Percentiles rank a stretch among this genome's conserved stretches.
Evolutionary conservation across 257 asterid species (phyloP).

Genomic region (Mitragyna speciosa): DNA sequence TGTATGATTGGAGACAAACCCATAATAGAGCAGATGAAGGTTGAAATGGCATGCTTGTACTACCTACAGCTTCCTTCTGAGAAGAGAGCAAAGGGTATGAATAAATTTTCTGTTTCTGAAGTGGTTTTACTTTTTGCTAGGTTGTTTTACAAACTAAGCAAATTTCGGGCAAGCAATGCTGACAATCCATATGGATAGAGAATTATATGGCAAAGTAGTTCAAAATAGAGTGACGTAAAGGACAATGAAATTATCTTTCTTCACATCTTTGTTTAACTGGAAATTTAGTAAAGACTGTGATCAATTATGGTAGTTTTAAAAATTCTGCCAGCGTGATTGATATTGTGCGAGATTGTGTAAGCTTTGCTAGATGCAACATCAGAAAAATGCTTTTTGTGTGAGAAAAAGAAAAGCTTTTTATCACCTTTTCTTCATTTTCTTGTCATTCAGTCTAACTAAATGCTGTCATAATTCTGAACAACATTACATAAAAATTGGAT

Average conservation of each 20-base stretch:
- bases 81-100: conserved; percentile 74
- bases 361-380: too few species aligned
- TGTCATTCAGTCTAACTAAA: not conserved
- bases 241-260: too few species aligned
- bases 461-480: not conserved
- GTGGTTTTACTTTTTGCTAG: conserved; percentile 4
- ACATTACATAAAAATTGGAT: not conserved
- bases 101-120: conserved; percentile 15
- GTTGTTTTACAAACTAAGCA: not conserved
- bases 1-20: conserved; percentile 43
- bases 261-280: not conserved
- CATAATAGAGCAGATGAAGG: conserved; percentile 67
- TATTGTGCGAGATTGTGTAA: too few species aligned
- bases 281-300: not conserved
- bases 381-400: too few species aligned
- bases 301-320: not conserved
- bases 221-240: not conserved
- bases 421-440: too few species aligned
- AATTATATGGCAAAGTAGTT: too few species aligned
- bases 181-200: not conserved
- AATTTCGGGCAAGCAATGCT: not conserved
- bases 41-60: conserved; percentile 82
- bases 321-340: too few species aligned
- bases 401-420: too few species aligned
- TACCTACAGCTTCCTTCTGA: conserved; percentile 59